Evolutionary conservation across 768 basidiomycete genomes (phyloP).

Genomic region (Russula foetens): DNA sequence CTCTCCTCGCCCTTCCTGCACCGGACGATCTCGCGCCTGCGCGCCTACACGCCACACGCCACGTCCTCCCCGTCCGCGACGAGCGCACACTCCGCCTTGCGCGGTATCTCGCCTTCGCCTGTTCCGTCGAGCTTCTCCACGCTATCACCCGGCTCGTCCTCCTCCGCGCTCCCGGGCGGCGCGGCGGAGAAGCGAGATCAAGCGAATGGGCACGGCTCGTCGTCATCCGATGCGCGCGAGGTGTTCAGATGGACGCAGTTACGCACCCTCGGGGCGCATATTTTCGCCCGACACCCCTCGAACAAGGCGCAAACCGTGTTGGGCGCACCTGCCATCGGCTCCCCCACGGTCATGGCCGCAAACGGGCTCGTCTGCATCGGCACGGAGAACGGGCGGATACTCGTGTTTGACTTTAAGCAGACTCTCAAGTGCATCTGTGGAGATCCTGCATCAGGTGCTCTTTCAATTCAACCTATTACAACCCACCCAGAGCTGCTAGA

Average conservation of each 20-base stretch:
- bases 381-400: constrained; percentile 66
- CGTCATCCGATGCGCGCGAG: constrained; percentile 33
- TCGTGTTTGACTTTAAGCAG: constrained; percentile 90
- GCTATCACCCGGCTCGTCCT: constrained; percentile 55
- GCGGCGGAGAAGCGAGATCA: constrained; percentile 18
- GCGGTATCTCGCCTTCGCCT: constrained; percentile 46
- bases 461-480: background rate
- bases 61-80: constrained; percentile 36
- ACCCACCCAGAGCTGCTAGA: background rate
- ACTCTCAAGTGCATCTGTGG: constrained; percentile 75
- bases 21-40: constrained; percentile 71
- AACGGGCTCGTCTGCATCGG: constrained; percentile 89
- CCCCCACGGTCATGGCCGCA: constrained; percentile 74
- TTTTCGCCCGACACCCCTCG: constrained; percentile 41
- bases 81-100: constrained; percentile 34
- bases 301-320: constrained; percentile 57
- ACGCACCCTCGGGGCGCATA: constrained; percentile 45
- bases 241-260: constrained; percentile 75
- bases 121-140: constrained; percentile 61
- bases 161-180: constrained; percentile 30
- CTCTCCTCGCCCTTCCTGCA: constrained; percentile 55
- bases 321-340: constrained; percentile 48
- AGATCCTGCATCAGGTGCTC: constrained; percentile 50
- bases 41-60: constrained; percentile 52
- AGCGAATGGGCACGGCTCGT: constrained; percentile 16